These are phyloP conservation scores for Stachybotrys echinatus DNA, from an alignment of 2,329 filamentous ascomycete genomes.

Conservation along the genomic window DNA sequence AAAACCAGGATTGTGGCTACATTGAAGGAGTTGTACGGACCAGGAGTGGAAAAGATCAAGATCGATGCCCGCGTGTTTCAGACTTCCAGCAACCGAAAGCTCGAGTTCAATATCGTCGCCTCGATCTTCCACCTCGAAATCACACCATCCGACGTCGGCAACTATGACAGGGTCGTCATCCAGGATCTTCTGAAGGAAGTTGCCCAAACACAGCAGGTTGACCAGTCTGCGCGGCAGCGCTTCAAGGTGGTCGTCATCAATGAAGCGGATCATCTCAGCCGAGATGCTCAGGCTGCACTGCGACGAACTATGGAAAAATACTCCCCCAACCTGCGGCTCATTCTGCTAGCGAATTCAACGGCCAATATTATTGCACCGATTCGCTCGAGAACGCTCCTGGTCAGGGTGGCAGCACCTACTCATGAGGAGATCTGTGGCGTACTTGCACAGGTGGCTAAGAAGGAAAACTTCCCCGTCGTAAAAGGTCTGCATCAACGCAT, in stretches of 20 bases:
- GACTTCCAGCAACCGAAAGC: constrained; percentile 90
- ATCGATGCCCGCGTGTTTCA: constrained; percentile 97
- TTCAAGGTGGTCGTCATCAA: constrained; percentile 99
- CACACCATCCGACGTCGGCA: constrained; percentile 93
- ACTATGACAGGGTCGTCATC: constrained; percentile 91
- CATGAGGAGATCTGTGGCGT: constrained; percentile 80
- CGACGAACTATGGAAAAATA: constrained; percentile 99
- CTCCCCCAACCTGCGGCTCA: constrained; percentile 86
- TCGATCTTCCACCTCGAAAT: constrained; percentile 98
- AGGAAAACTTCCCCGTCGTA: constrained; percentile 76
- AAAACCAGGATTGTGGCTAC: constrained; percentile 97
- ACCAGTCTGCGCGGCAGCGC: constrained; percentile 78
- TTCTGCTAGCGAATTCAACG: constrained; percentile 90
- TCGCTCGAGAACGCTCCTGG: constrained; percentile 81
- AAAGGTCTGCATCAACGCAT: constrained; percentile 76
- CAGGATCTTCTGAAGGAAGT: constrained; percentile 97
- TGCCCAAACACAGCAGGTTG: constrained; percentile 98
- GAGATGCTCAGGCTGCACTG: constrained; percentile 92
- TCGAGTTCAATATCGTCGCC: constrained; percentile 98
- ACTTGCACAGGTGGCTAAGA: constrained; percentile 64
- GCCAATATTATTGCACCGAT: constrained; percentile 99
- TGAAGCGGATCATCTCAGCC: constrained; percentile 88
- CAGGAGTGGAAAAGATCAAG: constrained; percentile 99
- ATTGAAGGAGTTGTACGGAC: constrained; percentile 88
- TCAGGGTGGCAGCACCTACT: constrained; percentile 84